Base-by-base conservation (phyloP, 2,329 filamentous ascomycete species). In the Lojkania enalia region DNA sequence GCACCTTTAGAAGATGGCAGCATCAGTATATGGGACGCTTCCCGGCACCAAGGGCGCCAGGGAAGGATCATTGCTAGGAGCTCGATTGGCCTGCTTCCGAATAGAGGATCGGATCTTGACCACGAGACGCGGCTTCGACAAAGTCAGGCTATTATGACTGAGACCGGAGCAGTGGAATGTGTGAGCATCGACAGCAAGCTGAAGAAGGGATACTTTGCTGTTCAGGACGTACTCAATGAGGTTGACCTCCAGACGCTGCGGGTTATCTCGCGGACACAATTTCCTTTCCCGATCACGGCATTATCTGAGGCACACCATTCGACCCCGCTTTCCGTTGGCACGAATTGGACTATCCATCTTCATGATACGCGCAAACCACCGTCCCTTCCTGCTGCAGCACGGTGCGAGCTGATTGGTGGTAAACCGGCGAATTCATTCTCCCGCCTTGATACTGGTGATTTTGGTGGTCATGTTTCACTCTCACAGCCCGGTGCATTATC, bases 1-100 rank as follows among this genome's bases (percentile, higher is more conserved):
- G 85, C 87, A 0, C 89, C 90, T 2, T 74, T 96, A 5, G 89
- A 95, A 46, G 88, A 96, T 63, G 90, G 90, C 0, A 90, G 88
- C 39, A 79, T 96, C n/a, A 88, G 86, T 56, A 71, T 96, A 5
- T 96, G 90, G 90, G 87, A 95, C 31, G 64, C 60, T 2, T 42
- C 48, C n/a, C 51, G 56, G 1, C 52, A 51, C 15, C 80, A 77
- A 57, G 85, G 85, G 3, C 79, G 77, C 2, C 79, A 77, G 52
- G 87, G 88, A 2, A 79, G 76, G 2, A 80, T 94, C 21, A 54
- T 88, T 9, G 83, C 80, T 1, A 79, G 79, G 49, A 94, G 87
- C 66, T 72, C 72, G 15, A 75, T 84, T 0, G 86, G 85, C 0
- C 75, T 92, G 6, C 75, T 96, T 13, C 84, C 85, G 43, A 71